phyloP scores from a whole-genome alignment of 2,329 filamentous ascomycete species.

The Aspergillus fischeri region DNA sequence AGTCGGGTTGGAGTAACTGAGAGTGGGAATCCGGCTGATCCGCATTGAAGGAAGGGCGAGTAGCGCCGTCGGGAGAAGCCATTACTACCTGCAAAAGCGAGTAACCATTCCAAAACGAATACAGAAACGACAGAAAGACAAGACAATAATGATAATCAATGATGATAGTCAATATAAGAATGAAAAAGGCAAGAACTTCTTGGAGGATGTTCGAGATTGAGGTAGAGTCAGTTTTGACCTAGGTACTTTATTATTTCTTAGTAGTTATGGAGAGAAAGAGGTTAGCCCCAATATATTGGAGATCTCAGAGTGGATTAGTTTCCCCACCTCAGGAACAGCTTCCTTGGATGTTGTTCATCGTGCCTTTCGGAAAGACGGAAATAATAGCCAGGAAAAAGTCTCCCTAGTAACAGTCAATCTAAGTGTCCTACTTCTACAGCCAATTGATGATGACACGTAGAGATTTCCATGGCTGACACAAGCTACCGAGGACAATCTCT shows the following conservation, averaged over 20 bases:
- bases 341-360: background rate
- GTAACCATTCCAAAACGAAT: slow-evolving; percentile 9
- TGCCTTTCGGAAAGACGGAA: background rate
- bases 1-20: slow-evolving; percentile 35
- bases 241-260: background rate
- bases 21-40: slow-evolving; percentile 28
- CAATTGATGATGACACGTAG: background rate
- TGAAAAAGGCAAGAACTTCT: background rate
- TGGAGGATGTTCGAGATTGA: background rate
- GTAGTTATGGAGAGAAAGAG: background rate
- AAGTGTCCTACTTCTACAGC: background rate
- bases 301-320: background rate
- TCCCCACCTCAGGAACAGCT: background rate
- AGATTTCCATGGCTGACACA: background rate
- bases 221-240: background rate
- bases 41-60: slow-evolving; percentile 21
- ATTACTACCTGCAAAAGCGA: slow-evolving; percentile 12
- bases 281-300: background rate
- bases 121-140: slow-evolving; percentile 5
- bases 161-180: background rate
- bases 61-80: slow-evolving; percentile 17
- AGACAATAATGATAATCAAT: slow-evolving; percentile 8
- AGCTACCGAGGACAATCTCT: background rate
- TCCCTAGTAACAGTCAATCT: background rate
- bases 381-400: background rate